These are phyloP conservation scores for Tausonia pullulans DNA, from an alignment of 1,284 basidiomycete genomes.

Conservation along the genomic window DNA sequence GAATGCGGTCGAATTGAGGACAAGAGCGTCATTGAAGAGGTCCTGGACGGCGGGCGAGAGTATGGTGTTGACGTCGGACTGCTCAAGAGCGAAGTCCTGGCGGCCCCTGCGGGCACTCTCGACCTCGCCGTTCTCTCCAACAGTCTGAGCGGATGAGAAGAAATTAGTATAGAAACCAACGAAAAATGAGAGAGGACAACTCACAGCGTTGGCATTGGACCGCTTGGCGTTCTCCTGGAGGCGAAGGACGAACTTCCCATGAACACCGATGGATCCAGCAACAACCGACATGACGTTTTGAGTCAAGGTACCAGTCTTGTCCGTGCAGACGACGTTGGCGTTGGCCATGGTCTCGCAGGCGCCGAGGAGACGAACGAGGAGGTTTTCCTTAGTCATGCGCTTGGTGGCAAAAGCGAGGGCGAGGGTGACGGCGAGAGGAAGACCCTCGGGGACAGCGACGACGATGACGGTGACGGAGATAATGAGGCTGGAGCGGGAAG, in stretches of 20 bases:
- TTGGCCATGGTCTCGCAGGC: constrained; percentile 99
- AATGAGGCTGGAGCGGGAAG: constrained; percentile 37
- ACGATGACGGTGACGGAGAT: constrained; percentile 90
- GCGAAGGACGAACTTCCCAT: constrained; percentile 80
- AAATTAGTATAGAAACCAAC: not conserved
- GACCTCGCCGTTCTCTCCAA: constrained; percentile 21
- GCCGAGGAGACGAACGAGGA: constrained; percentile 87
- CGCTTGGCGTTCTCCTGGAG: constrained; percentile 64
- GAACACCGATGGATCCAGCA: constrained; percentile 83
- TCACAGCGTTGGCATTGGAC: constrained; percentile 57
- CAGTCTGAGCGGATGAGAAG: constrained; percentile 10
- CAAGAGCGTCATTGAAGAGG: constrained; percentile 75
- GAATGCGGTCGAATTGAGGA: constrained; percentile 93
- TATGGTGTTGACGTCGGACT: constrained; percentile 51
- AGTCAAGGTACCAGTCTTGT: constrained; percentile 67
- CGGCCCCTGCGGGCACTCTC: constrained; percentile 22
- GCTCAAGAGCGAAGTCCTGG: constrained; percentile 75
- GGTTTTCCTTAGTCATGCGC: constrained; percentile 87
- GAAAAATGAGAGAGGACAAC: constrained; percentile 20
- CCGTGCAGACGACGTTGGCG: constrained; percentile 89
- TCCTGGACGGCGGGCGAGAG: constrained; percentile 52
- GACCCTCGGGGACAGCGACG: constrained; percentile 92
- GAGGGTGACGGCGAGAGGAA: constrained; percentile 91
- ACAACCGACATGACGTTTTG: constrained; percentile 91
- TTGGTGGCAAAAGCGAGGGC: constrained; percentile 95